Base-by-base conservation (phyloP, 768 basidiomycete species). In the Udeniomyces megalosporus region DNA sequence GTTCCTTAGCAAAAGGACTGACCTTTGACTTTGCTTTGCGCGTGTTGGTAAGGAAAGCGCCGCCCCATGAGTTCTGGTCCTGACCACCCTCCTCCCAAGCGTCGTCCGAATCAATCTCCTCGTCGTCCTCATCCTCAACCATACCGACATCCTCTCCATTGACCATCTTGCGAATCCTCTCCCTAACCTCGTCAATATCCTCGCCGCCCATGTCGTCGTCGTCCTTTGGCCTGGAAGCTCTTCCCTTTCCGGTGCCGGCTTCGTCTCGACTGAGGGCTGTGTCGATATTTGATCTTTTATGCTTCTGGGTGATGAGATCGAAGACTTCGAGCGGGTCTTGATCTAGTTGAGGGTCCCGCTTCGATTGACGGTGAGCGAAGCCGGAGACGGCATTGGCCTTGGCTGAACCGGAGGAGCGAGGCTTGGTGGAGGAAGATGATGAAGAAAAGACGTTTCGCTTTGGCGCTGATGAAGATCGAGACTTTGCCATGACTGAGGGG, bases 71-170 rank as follows among this genome's bases (percentile, higher is more conserved):
- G 57, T 71, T 68, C 66, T 75, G 70, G 70, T 74, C 72, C 69
- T 69, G 69, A 12, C 70, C 74, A 28, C 68, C 71, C 58, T 72
- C 72, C 14, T 72, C 71, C 68, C 73, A 70, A 35, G 77, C 76
- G 62, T 72, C 71, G 67, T 74, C 75, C 35, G 69, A 71, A 35
- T 74, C 76, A 26, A 75, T 69, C 24, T 71, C 69, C 66, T 73
- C 73, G 44, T 71, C 72, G 11, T 68, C 70, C 15, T 70, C 69
- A 34, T 56, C 58, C 56, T 70, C 69, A 6, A 72, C 65, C 14
- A 62, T 64, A 11, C 69, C 68, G 11, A 60, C 58, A 0, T 67
- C 69, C 45, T 75, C 71, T 48, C 68, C 69, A 58, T 72, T 72
- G 68, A 69, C 71, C 71, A 73, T 70, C 64, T 71, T 70, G 31